Evolutionary conservation across 768 basidiomycete genomes (phyloP).

Genomic region (Tylopilus vinaceipallidus): DNA sequence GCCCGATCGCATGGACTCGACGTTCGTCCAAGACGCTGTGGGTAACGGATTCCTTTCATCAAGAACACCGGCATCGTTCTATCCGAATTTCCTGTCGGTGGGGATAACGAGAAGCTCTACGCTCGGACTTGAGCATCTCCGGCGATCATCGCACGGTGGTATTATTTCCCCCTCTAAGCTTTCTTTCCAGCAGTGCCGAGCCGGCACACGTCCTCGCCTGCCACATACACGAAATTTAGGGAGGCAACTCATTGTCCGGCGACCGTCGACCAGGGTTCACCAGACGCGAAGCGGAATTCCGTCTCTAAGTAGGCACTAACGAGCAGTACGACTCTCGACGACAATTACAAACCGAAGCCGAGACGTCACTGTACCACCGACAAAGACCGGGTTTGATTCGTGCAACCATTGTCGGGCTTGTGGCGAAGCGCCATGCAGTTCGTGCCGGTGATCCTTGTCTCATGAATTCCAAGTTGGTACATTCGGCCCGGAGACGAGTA

Average conservation of each 20-base stretch:
- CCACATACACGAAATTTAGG: not conserved
- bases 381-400: not conserved
- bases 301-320: not conserved
- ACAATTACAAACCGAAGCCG: constrained; percentile 1
- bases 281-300: not conserved
- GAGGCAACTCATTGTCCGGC: not conserved
- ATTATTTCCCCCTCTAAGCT: not conserved
- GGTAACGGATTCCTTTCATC: not conserved
- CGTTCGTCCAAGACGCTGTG: too few species aligned
- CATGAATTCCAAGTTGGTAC: not conserved
- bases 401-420: too few species aligned
- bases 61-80: constrained; percentile 4
- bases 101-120: constrained; percentile 2
- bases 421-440: not conserved
- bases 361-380: not conserved
- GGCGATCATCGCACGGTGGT: not conserved
- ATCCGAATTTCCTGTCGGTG: constrained; percentile 7
- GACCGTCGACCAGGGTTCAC: not conserved
- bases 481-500: not conserved
- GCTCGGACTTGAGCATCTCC: constrained; percentile 10
- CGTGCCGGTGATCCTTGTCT: not conserved
- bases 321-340: not conserved
- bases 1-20: too few species aligned
- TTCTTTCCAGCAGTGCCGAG: not conserved
- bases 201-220: not conserved